phyloP scores from a whole-genome alignment of 345 rosid genomes.

The Dimocarpus longan region DNA sequence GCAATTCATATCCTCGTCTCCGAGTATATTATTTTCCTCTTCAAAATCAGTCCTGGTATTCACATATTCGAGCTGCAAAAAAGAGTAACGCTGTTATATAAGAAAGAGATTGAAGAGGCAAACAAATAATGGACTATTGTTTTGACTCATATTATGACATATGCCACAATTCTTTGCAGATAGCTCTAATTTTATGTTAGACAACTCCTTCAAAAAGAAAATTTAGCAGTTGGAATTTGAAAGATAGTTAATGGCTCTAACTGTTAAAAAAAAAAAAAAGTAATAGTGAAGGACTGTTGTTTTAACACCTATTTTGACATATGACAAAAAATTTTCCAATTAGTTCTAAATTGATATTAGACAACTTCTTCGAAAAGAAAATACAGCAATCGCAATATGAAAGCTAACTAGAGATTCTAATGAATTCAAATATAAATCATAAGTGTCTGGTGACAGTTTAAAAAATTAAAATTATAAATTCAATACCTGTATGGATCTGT shows the following conservation, averaged over 20 bases:
- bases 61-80: constrained; percentile 2
- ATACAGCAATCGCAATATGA: no score
- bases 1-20: not conserved
- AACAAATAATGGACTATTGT: no score
- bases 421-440: not conserved
- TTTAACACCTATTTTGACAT: no score
- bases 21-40: not conserved
- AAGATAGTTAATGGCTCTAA: not conserved
- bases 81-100: not conserved
- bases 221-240: not conserved
- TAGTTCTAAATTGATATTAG: no score
- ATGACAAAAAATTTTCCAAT: no score
- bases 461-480: not conserved
- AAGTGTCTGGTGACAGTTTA: not conserved
- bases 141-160: no score
- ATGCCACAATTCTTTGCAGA: not conserved
- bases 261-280: no score
- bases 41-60: not conserved
- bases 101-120: no score
- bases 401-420: no score
- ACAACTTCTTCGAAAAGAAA: no score
- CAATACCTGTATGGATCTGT: not conserved
- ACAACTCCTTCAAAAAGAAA: not conserved
- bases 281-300: no score
- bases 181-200: no score